Base-by-base conservation (phyloP, 1,284 basidiomycete species). In the Puccinia triticina region DNA sequence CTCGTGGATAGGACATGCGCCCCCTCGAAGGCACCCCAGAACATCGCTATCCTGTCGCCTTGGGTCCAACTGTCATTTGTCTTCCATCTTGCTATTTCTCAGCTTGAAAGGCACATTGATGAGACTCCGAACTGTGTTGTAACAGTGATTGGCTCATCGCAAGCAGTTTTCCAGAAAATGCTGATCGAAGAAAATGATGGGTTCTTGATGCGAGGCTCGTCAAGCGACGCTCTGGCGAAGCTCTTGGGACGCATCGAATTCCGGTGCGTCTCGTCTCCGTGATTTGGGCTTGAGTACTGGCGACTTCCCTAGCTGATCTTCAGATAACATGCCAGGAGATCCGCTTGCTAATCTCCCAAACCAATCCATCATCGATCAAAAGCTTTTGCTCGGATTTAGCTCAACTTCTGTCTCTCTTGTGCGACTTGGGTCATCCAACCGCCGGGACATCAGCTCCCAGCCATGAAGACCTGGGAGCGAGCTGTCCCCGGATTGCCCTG, bases 21-120 rank as follows among this genome's bases (percentile, higher is more conserved):
- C 23, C 11, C 66, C 21, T 23, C 26, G 11, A 73, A 26, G 29
- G 21, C 53, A 11, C 37, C 29, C 16, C 46, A 73, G 5, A 73
- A 34, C 53, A 53, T 55, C 26, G 71, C 71, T 50, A 73, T 73
- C 18, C 71, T 73, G 12, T 73, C 71, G 26, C 71, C 71, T 23
- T 10, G 0, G 8, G 29, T 73, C 26, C 48, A 55, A 21, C 50
- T 32, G 3, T 73, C 71, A 37, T 73, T 73, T 21, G 50, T 73
- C 29, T 73, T 55, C 34, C 71, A 73, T 23, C 48, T 55, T 11
- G 71, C 50, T 23, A 21, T 66, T 37, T 16, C 64, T 37, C 64
- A 37, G 21, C 64, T 66, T 21, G 10, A 66, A 66, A 66, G 32
- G 29, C 21, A 43, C 7, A 37, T 32, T n/a, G 10, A 66, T 14